phyloP scores from a whole-genome alignment of 306 rosid species.

The Prunus mume region DNA sequence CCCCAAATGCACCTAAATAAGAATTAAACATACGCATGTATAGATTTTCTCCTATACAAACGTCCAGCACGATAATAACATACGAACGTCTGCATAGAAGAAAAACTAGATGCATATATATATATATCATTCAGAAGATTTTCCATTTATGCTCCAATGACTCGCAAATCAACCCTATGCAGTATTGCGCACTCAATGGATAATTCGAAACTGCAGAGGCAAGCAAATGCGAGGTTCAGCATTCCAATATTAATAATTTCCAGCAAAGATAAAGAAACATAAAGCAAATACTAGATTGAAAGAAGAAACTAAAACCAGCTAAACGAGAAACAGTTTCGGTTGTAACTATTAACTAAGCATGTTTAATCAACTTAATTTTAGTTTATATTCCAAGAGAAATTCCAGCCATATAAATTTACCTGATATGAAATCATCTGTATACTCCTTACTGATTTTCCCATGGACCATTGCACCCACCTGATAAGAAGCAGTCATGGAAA shows the following conservation, averaged over 20 bases:
- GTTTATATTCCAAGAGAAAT: too few relatives aligned
- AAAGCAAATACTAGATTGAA: neutral
- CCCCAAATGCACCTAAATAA: too few relatives aligned
- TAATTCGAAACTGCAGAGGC: slow-evolving; percentile 12
- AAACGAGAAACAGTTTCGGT: neutral
- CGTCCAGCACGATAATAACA: too few relatives aligned
- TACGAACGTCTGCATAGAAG: too few relatives aligned
- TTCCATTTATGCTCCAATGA: slow-evolving; percentile 23
- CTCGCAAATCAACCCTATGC: slow-evolving; percentile 16
- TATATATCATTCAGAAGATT: neutral
- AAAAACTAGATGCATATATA: too few relatives aligned
- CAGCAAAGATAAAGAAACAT: neutral
- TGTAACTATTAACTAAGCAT: neutral
- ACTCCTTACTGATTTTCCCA: slow-evolving; percentile 7
- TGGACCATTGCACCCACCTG: slow-evolving; percentile 11
- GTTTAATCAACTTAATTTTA: too few relatives aligned
- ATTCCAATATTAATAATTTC: neutral
- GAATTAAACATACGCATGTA: too few relatives aligned
- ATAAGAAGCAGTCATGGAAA: neutral
- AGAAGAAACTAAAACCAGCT: neutral
- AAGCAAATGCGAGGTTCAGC: neutral
- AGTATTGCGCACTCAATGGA: neutral
- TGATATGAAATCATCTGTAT: slow-evolving; percentile 11
- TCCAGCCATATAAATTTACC: neutral
- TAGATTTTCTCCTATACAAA: too few relatives aligned